Evolutionary conservation across 257 asterid genomes (phyloP), one percentile per base, ranked within the genome.

Genomic region (Handroanthus guayacan): DNA sequence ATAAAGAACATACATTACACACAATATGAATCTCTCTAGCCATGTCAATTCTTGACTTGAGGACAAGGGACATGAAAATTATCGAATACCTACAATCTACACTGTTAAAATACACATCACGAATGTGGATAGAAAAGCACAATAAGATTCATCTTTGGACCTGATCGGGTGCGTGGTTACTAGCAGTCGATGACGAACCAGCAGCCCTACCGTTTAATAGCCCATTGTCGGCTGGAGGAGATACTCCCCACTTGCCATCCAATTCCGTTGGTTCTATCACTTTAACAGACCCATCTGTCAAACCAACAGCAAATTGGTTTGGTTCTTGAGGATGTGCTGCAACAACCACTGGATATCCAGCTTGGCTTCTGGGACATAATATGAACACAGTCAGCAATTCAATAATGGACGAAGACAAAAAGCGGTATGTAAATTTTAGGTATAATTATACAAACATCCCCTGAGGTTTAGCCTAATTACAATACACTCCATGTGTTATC

Each of bases 281-380:
- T 82, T 92, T 94, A n/a, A 94, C 97, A 0, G 97, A 86, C 63
- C 99, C 97, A 58, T 94, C 97, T 1, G 91, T 77, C 85, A 94
- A 85, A 52, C 99, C 99, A 18, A 94, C 86, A 0, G 97, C 97
- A 63, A 94, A 90, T 78, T 94, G 99, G 77, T 89, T 87, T 3
- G 95, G 82, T 50, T 90, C 97, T 67, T 89, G 96, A 3, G 99
- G 99, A 75, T 94, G 96, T 12, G 97, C 95, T 16, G 97, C 99
- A 4, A 92, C 84, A 1, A 84, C 97, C 11, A 89, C 85, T 2
- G 97, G 97, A 75, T 86, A 86, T 38, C 82, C 88, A 0, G 84
- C 69, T 88, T 87, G 97, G 83, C 84, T 85, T 85, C 98, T 94
- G 93, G 16, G 56, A 71, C 57, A 50, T 8, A 12, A 58, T 20